These are phyloP conservation scores for Hymenoscyphus fructigenus DNA, from an alignment of 2,329 filamentous ascomycete genomes.

Conservation along the genomic window DNA sequence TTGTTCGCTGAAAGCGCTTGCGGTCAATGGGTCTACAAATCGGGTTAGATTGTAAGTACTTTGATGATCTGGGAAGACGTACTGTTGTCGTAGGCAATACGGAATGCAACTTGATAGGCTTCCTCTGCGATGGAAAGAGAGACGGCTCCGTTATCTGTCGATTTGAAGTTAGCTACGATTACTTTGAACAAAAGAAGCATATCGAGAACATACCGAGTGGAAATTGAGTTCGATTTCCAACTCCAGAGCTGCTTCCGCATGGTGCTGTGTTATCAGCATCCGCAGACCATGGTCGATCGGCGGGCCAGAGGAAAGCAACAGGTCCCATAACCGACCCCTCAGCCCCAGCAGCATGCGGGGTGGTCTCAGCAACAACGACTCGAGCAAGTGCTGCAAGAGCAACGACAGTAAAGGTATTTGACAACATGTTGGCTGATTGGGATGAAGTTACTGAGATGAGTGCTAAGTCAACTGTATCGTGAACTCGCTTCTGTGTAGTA, in stretches of 20 bases:
- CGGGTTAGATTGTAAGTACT: conserved; percentile 1
- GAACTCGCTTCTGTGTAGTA: neutral
- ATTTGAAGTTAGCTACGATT: neutral
- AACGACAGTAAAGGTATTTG: conserved; percentile 14
- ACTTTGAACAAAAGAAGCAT: conserved; percentile 40
- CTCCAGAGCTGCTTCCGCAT: conserved; percentile 52
- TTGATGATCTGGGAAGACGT: conserved; percentile 21
- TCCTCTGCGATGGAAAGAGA: conserved; percentile 57
- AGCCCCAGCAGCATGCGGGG: conserved; percentile 11
- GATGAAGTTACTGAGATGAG: neutral
- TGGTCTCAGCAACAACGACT: neutral
- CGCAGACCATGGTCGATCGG: conserved; percentile 55
- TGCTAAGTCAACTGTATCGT: neutral
- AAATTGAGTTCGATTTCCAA: conserved; percentile 53
- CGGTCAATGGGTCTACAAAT: conserved; percentile 41
- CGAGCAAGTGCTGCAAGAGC: conserved; percentile 6
- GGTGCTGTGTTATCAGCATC: conserved; percentile 55
- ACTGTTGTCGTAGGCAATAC: conserved; percentile 54
- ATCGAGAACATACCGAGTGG: conserved; percentile 44
- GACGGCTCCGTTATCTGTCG: conserved; percentile 52
- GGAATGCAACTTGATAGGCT: conserved; percentile 53
- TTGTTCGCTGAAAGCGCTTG: conserved; percentile 41
- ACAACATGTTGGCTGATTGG: conserved; percentile 20
- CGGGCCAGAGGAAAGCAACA: conserved; percentile 60
- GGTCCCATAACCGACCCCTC: conserved; percentile 44